phyloP scores from a whole-genome alignment of 208 protist genomes.

The Trypanosoma platydactyli region DNA sequence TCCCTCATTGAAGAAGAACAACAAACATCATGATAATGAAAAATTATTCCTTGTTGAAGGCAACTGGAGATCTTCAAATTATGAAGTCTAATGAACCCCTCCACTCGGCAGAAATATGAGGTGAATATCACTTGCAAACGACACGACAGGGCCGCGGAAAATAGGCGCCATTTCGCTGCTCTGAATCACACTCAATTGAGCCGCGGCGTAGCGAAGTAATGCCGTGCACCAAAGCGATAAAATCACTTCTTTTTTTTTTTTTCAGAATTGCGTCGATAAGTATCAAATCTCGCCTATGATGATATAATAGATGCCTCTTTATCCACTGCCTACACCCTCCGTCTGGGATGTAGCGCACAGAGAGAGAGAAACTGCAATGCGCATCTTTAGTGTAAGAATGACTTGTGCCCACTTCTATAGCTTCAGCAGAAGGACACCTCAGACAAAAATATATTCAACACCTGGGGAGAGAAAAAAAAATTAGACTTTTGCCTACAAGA shows the following conservation, averaged over 20 bases:
- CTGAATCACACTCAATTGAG: slow-evolving; percentile 40
- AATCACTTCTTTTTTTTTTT: slow-evolving; percentile 24
- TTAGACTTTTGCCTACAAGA: slow-evolving; percentile 35
- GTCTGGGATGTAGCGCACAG: slow-evolving; percentile 43
- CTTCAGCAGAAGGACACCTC: slow-evolving; percentile 27
- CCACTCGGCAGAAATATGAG: slow-evolving; percentile 36
- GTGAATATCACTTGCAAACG: slow-evolving; percentile 37
- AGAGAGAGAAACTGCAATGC: slow-evolving; percentile 36
- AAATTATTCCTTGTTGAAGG: not conserved
- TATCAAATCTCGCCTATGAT: slow-evolving; percentile 12
- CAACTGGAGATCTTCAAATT: not conserved
- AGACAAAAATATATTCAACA: slow-evolving; percentile 25
- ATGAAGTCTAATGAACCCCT: not conserved
- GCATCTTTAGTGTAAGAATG: not conserved
- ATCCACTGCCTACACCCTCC: slow-evolving; percentile 47
- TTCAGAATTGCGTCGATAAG: slow-evolving; percentile 31
- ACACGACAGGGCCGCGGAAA: slow-evolving; percentile 51
- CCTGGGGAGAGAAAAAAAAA: slow-evolving; percentile 24
- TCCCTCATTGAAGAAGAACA: too few relatives aligned
- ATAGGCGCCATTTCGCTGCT: slow-evolving; percentile 40
- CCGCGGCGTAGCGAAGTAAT: slow-evolving; percentile 21
- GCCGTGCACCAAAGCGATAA: slow-evolving; percentile 25
- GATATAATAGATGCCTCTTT: slow-evolving; percentile 28
- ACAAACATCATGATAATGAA: too few relatives aligned
- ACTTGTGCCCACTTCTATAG: slow-evolving; percentile 15